Evolutionary conservation across 139 green algal genomes (phyloP).

Genomic region (Chlorella sp.): DNA sequence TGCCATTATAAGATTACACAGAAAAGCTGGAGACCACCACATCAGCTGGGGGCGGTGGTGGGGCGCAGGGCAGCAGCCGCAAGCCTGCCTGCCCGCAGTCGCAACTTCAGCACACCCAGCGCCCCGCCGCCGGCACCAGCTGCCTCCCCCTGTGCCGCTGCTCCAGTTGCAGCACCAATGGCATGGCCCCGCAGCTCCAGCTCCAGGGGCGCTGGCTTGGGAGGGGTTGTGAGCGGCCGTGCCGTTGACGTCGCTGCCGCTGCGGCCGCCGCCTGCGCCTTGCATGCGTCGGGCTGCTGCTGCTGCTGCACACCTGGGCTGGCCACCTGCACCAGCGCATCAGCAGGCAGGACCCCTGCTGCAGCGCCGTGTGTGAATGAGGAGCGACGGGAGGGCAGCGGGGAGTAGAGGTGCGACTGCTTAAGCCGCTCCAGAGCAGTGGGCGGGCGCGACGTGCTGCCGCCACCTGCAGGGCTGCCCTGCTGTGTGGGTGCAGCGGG

Average conservation of each 20-base stretch:
- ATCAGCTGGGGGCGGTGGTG: background rate
- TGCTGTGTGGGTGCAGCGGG: background rate
- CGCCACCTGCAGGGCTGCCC: background rate
- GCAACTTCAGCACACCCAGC: background rate
- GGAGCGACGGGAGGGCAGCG: background rate
- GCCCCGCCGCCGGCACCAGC: background rate
- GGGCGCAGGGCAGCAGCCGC: background rate
- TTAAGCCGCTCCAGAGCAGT: conserved; percentile 3
- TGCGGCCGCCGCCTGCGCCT: background rate
- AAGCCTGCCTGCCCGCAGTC: background rate
- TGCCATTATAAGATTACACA: too few relatives aligned
- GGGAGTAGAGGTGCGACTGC: background rate
- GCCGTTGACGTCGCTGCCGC: background rate
- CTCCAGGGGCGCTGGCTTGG: background rate
- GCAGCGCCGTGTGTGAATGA: background rate
- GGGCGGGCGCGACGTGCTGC: background rate
- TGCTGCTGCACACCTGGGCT: background rate
- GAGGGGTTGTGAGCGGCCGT: background rate
- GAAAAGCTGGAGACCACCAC: background rate
- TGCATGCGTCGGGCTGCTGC: background rate
- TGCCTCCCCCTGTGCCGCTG: background rate
- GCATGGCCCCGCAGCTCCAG: too few relatives aligned
- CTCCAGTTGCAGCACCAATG: background rate
- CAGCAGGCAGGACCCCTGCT: background rate
- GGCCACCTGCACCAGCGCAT: too few relatives aligned